Conservation (phyloP, 148 eudicot genomes). For the Selenicereus undatus region DNA sequence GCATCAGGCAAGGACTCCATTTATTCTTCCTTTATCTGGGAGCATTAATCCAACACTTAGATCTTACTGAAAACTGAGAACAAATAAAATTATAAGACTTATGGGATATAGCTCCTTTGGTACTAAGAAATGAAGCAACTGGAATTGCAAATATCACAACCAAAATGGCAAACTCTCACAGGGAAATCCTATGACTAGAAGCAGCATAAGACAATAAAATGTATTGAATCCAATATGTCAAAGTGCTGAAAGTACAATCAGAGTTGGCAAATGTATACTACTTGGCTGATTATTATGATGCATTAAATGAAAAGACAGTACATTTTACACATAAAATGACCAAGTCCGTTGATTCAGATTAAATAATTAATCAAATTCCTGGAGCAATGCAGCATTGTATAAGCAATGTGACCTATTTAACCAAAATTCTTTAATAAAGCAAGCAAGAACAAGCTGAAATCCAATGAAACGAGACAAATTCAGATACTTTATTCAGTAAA, state of each 20-base stretch:
- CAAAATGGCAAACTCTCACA: background rate
- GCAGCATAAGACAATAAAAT: background rate
- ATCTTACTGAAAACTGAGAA: background rate
- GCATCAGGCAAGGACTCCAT: conserved; percentile 89
- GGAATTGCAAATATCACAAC: background rate
- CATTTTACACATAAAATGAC: background rate
- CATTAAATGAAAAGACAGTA: background rate
- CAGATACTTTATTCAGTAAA: background rate
- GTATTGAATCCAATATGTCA: background rate
- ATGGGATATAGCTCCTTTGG: too few relatives aligned
- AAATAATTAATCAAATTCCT: background rate
- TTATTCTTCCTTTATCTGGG: conserved; percentile 27
- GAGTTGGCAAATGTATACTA: background rate
- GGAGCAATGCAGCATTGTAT: background rate
- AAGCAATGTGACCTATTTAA: background rate
- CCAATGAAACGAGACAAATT: background rate
- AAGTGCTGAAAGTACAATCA: background rate
- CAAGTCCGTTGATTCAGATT: background rate
- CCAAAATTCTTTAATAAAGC: background rate
- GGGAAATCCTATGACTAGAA: background rate
- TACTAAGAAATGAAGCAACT: background rate
- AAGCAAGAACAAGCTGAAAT: background rate
- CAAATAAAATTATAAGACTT: background rate
- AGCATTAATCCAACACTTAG: conserved; percentile 34
- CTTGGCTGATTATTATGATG: background rate